A percentile compares a stretch with the other conserved stretches of the same genome.
Conservation (phyloP, 2,329 filamentous ascomycete species). For the Pseudocercospora crystallina region DNA sequence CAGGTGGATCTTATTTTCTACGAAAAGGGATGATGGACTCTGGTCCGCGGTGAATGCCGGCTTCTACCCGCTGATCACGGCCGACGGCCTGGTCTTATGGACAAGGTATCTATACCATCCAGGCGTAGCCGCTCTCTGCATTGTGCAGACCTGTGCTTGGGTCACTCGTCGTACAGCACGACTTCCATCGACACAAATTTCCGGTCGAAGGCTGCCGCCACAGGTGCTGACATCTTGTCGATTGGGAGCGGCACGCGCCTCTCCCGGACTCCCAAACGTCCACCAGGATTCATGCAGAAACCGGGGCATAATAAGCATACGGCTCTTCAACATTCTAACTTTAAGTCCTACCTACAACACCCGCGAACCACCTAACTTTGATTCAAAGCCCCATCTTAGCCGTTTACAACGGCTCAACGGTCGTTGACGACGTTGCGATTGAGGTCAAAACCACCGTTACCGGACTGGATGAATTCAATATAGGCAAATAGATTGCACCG, state of each 20-base stretch:
- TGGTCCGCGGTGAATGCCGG: slow-evolving; percentile 22
- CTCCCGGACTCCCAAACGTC: slow-evolving; percentile 21
- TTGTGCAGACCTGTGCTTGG: not conserved
- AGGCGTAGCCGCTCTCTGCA: not conserved
- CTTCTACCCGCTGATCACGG: slow-evolving; percentile 14
- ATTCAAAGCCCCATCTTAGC: slow-evolving; percentile 16
- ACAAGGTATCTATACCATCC: slow-evolving; percentile 11
- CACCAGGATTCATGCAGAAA: slow-evolving; percentile 21
- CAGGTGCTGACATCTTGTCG: slow-evolving; percentile 21
- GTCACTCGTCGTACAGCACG: too few relatives aligned
- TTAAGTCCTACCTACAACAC: slow-evolving; percentile 17
- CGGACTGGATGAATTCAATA: slow-evolving; percentile 14
- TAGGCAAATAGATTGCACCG: slow-evolving; percentile 19
- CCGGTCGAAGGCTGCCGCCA: slow-evolving; percentile 19
- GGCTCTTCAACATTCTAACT: slow-evolving; percentile 13
- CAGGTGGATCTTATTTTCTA: slow-evolving; percentile 25
- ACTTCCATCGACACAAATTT: slow-evolving; percentile 4
- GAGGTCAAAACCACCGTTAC: slow-evolving; percentile 20
- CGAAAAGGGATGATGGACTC: slow-evolving; percentile 21
- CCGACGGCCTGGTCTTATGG: slow-evolving; percentile 11
- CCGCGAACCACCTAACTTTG: slow-evolving; percentile 22
- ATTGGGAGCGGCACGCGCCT: slow-evolving; percentile 28
- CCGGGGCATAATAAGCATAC: slow-evolving; percentile 25
- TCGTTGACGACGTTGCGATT: slow-evolving; percentile 12
- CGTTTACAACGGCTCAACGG: slow-evolving; percentile 17